phyloP scores from a whole-genome alignment of 257 asterid species.

The Salvia splendens region DNA sequence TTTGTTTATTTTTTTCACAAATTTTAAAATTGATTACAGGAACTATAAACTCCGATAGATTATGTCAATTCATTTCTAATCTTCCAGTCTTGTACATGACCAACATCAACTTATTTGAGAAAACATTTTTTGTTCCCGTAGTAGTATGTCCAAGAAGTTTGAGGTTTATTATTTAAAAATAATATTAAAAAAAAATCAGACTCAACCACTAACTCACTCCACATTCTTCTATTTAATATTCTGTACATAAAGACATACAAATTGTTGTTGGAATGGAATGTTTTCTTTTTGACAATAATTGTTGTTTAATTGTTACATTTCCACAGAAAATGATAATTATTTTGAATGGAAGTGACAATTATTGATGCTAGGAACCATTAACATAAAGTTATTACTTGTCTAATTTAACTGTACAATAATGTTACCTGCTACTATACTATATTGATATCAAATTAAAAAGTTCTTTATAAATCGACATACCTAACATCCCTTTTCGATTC shows the following conservation, averaged over 20 bases:
- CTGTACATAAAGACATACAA: background rate
- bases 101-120: too few relatives aligned
- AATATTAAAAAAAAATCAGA: too few relatives aligned
- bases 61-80: too few relatives aligned
- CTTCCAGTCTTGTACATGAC: too few relatives aligned
- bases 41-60: too few relatives aligned
- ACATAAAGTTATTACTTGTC: too few relatives aligned
- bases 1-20: too few relatives aligned
- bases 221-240: slow-evolving; percentile 25
- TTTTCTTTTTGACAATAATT: slow-evolving; percentile 21
- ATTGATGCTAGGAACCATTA: background rate
- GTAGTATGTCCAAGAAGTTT: too few relatives aligned
- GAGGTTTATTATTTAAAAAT: too few relatives aligned
- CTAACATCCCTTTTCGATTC: background rate
- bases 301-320: slow-evolving; percentile 25
- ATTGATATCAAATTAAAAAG: slow-evolving; percentile 6
- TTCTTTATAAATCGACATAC: slow-evolving; percentile 8
- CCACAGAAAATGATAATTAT: slow-evolving; percentile 16
- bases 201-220: slow-evolving; percentile 14
- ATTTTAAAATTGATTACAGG: too few relatives aligned
- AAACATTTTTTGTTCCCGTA: too few relatives aligned
- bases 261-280: slow-evolving; percentile 13
- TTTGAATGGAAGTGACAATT: slow-evolving; percentile 20
- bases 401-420: too few relatives aligned
- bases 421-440: background rate